Evolutionary conservation across 1,284 basidiomycete species (phyloP), one percentile per base, ranked within the genome.

Genomic region (Ustilago crameri): DNA sequence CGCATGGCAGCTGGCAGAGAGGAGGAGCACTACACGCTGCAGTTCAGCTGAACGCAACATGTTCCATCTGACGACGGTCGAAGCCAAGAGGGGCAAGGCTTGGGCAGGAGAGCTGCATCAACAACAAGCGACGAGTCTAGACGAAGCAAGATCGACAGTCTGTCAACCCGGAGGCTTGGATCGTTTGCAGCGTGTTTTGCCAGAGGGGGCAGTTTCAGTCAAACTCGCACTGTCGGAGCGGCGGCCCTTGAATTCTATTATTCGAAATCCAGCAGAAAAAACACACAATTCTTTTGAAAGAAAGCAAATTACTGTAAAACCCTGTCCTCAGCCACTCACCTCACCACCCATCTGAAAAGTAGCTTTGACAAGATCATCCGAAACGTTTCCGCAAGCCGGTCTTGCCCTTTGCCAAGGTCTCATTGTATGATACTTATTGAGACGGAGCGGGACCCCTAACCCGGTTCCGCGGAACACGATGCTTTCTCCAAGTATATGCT

Each of bases 121-220:
- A 50, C 34, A 34, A 44, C 43, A 23, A 23, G 20, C 10, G 38
- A 30, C 17, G 8, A 17, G 18, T 42, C 40, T 40, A 59, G 43
- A 47, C 52, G 63, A 59, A 56, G 49, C 38, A 60, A 41, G 64
- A 66, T 66, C 57, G 64, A 66, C 64, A 66, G 49, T 66, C 57
- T 55, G 57, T 66, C 64, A 66, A 66, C 64, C 45, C 57, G 42
- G 40, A 56, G 45, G 45, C 57, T 43, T 51, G 50, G 57, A 42
- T 52, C n/a, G 24, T 27, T 37, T 22, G 51, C 18, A 24, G 34
- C 22, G n/a, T 37, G 32, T 23, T 18, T 51, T 32, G 49, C 14
- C 37, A 12, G 38, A 34, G 22, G 23, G 30, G 15, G 37, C 8
- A 30, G 20, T 37, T 41, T 20, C 34, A 43, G 26, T 20, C 38